Evolutionary conservation across 306 rosid species (phyloP).

Genomic region (Medicago ruthenica): DNA sequence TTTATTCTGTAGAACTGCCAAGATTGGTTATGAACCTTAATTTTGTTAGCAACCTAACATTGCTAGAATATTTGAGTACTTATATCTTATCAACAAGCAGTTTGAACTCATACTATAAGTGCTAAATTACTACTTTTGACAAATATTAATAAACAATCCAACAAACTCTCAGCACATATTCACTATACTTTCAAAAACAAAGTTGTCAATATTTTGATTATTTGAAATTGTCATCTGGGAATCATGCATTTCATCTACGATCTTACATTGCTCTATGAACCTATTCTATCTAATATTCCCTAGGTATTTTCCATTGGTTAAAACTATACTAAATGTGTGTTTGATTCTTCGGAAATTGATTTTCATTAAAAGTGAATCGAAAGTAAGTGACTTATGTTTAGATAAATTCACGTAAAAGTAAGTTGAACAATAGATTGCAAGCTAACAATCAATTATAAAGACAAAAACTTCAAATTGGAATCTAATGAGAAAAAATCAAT

Average conservation of each 20-base stretch:
- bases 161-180: no score
- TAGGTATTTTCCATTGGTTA: neutral
- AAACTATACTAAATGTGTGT: neutral
- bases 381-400: neutral
- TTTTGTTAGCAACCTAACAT: neutral
- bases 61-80: slow-evolving; percentile 9
- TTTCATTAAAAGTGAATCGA: neutral
- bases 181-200: no score
- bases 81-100: neutral
- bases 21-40: slow-evolving; percentile 21
- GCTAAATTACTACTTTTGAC: neutral
- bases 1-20: neutral
- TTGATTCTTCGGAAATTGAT: neutral
- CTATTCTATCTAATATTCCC: neutral
- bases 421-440: neutral
- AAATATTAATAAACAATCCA: no score
- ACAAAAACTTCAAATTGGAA: neutral
- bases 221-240: neutral
- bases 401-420: neutral
- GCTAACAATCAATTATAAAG: neutral
- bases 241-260: neutral
- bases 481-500: neutral
- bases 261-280: neutral
- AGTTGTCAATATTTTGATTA: neutral
- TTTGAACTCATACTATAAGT: neutral